Conservation (phyloP, 495 filamentous ascomycete species). For the Achaetomiella virescens region DNA sequence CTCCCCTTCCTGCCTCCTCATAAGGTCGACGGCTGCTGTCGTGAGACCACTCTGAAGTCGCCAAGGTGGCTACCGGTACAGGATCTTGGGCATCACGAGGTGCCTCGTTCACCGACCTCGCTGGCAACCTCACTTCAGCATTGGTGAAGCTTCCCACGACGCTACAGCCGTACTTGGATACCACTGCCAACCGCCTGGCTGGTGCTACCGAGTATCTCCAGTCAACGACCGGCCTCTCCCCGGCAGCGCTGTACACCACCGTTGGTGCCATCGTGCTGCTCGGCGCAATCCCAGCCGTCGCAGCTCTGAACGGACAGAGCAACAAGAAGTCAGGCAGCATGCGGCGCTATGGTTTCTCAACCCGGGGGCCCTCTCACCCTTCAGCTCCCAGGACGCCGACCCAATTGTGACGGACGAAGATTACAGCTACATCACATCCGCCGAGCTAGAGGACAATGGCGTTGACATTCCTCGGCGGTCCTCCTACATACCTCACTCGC, state of each 20-base stretch:
- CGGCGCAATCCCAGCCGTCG: conserved; percentile 46
- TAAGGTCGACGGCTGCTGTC: conserved; percentile 34
- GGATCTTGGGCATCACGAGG: conserved; percentile 44
- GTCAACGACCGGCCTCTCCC: conserved; percentile 41
- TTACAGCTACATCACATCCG: conserved; percentile 74
- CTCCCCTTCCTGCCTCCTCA: background rate
- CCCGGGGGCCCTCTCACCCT: conserved; percentile 51
- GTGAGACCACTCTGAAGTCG: conserved; percentile 35
- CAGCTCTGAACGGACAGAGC: conserved; percentile 33
- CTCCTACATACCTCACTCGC: conserved; percentile 31
- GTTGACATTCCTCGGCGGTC: conserved; percentile 24
- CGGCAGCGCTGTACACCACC: conserved; percentile 41
- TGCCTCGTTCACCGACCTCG: conserved; percentile 40
- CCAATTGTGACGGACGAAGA: conserved; percentile 69
- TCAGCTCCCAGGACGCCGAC: conserved; percentile 41
- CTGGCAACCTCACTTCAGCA: conserved; percentile 37
- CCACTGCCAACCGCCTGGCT: conserved; percentile 40
- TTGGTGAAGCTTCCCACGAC: conserved; percentile 36
- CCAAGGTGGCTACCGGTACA: conserved; percentile 52
- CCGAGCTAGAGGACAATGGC: conserved; percentile 50
- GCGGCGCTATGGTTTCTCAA: conserved; percentile 57
- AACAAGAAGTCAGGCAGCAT: conserved; percentile 38
- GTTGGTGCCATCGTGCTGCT: conserved; percentile 37
- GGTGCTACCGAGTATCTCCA: conserved; percentile 51
- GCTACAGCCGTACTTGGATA: conserved; percentile 44